Conservation (phyloP, 2,329 filamentous ascomycete species). For the Neofusicoccum ribis region DNA sequence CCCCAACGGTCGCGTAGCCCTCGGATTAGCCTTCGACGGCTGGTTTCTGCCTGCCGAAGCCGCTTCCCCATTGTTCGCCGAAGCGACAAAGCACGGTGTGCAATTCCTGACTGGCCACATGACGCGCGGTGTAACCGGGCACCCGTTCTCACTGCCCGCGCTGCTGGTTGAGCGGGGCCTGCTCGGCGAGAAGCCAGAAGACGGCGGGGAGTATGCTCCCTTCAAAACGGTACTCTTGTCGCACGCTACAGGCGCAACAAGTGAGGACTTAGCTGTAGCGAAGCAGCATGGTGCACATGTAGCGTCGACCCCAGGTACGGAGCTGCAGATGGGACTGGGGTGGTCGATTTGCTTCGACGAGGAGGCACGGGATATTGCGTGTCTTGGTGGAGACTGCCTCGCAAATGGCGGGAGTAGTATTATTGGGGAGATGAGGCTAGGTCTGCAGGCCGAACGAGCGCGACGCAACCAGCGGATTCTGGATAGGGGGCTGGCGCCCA, state of each 20-base stretch:
- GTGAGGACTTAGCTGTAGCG: slow-evolving; percentile 39
- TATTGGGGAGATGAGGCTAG: slow-evolving; percentile 41
- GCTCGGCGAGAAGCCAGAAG: slow-evolving; percentile 37
- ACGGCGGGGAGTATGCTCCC: no score
- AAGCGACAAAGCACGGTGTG: slow-evolving; percentile 37
- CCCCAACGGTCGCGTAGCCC: slow-evolving; percentile 34
- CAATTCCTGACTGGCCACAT: slow-evolving; percentile 47
- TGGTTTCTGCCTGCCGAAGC: slow-evolving; percentile 41
- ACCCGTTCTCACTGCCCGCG: slow-evolving; percentile 23
- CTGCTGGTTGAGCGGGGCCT: slow-evolving; percentile 38
- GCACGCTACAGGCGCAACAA: slow-evolving; percentile 38
- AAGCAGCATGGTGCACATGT: slow-evolving; percentile 38
- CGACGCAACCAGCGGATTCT: slow-evolving; percentile 46
- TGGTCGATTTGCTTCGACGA: slow-evolving; percentile 40
- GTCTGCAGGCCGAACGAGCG: slow-evolving; percentile 43
- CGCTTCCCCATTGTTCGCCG: slow-evolving; percentile 40
- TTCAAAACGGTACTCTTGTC: slow-evolving; percentile 39
- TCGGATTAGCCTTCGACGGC: slow-evolving; percentile 49
- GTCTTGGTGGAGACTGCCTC: slow-evolving; percentile 57
- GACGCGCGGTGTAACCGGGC: slow-evolving; percentile 20
- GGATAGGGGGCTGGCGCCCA: slow-evolving; percentile 46
- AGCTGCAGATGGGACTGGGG: slow-evolving; percentile 51
- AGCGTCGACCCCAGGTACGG: slow-evolving; percentile 52
- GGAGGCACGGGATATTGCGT: slow-evolving; percentile 30
- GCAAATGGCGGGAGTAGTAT: slow-evolving; percentile 52